Evolutionary conservation across 2,329 filamentous ascomycete species (phyloP), one percentile per base, ranked within the genome.

Genomic region (Botrytis hyacinthi): DNA sequence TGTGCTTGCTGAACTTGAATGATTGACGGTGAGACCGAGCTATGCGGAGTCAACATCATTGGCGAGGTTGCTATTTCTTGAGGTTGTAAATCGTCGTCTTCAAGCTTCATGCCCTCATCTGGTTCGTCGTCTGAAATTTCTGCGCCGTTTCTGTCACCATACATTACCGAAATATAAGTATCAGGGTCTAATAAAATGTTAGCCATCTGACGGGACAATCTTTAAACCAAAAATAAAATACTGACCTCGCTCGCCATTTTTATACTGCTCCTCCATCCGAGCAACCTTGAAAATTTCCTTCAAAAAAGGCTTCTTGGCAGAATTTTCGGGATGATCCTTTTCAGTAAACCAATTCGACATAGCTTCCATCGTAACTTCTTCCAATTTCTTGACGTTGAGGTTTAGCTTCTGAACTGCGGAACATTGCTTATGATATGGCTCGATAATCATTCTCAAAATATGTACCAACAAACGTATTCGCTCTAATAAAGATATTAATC

Each of bases 261-360:
- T 86, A 77, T 82, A 90, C 7, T 86, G 83, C 78, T 90, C 88
- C 75, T 91, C 87, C 44, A 83, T 81, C 72, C 82, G 84, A 0
- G 89, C 89, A 44, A 91, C 85, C 74, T 86, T 87, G 82, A 91
- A 91, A 14, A 91, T 87, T 77, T 91, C 89, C 71, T 85, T 86
- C 14, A 91, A 78, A 66, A 85, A 89, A 0, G 84, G 83, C 73
- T 84, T 85, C 82, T 91, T 91, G 75, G 83, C 83, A 2, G 81
- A 80, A 73, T 91, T 91, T 60, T 83, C 84, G 0, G 84, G 83
- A 40, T 84, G 83, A 3, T 88, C 86, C 71, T 86, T 87, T 75
- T 90, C 88, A 22, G 84, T 82, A 73, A 90, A 91, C 81, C 88
- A 91, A 26, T 83, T 82, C 0, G 87, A 87, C 42, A 91, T 83